Evolutionary conservation across 345 rosid species (phyloP), one percentile per base, ranked within the genome.

Genomic region (Erodium maritimum): DNA sequence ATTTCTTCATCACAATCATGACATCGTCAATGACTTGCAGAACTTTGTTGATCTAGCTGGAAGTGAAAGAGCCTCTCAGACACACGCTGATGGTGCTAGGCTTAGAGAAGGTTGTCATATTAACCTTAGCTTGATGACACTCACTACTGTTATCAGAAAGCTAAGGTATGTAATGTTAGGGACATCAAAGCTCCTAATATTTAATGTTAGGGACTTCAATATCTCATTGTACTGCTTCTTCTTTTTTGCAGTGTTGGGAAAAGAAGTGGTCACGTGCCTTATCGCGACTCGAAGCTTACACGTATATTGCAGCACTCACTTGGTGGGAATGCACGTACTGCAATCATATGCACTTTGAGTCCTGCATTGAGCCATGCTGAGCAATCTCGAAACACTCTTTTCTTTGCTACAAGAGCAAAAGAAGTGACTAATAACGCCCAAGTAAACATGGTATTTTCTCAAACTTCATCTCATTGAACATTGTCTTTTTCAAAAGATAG

Each of bases 1-100:
- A 2, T 34, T 37, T 58, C 2, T 60, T 61, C 22, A 16, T 63
- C 33, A 33, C 23, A 58, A 56, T 59, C 46, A 55, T 64, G 1
- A 23, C 55, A 71, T 23, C 45, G 50, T 66, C 56, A 52, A 66
- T 77, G 57, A 34, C 24, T 73, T 71, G 76, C 84, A 94, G 99
- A 94, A 94, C 77, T 90, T 94, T 61, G 99, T 94, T 52, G 99
- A 94, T 81, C 76, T 94, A 60, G 99, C 99, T 65, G 99, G 99
- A 79, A 90, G 97, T 73, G 99, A 94, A 74, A 82, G 99, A 75
- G 97, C 97, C 16, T 83, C 99, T 63, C 99, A 94, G 69, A 87
- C 99, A 24, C 81, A 90, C 62, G 87, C 96, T 29, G 99, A 94
- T 57, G 99, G 99, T 46, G 80, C 95, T 57, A 79, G 99, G 73